Base-by-base conservation (phyloP, 1,284 basidiomycete genomes). In the Cryptococcus neoformans region DNA sequence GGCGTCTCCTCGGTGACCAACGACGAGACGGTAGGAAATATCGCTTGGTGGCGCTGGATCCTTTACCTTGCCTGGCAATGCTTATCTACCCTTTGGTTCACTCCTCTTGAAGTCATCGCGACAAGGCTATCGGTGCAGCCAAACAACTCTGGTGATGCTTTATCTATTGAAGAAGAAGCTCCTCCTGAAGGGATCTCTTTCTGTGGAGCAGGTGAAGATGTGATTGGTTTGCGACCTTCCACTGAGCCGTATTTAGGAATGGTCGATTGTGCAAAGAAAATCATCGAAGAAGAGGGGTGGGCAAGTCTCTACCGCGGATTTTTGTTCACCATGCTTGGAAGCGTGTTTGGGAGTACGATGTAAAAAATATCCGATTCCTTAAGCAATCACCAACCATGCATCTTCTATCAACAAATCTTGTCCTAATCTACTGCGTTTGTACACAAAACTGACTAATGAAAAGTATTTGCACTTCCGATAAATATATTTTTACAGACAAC, bases 171-270 rank as follows among this genome's bases (percentile, higher is more conserved):
- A 54, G 84, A 83, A 2, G 87, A 88, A 64, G 65, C 64, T 10
- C 65, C 57, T 6, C 86, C 88, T 58, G 84, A 87, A 56, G 80
- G 81, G 5, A 62, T 72, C 1, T 59, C 65, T 16, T 92, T 87
- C 68, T 83, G 85, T 36, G 89, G 88, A 5, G 80, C 81, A 12
- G 86, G 87, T 36, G 92, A 94, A 73, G 91, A 94, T 69, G 92
- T 95, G 9, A 91, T 95, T 65, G 89, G 89, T 11, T 76, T 93
- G 62, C 83, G 92, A 61, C 86, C 84, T 54, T 91, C 92, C 68
- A 85, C 83, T 45, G 90, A 93, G 66, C 90, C 92, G n/a, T 95
- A 95, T 70, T 72, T 83, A 41, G 88, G 91, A 6, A 75, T 92
- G 46, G 70, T 85, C 11, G 89, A 93, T 70, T 91, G 89, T 61